Conservation (phyloP, 208 protist species). For the Herpetomonas samuelpessoai region DNA sequence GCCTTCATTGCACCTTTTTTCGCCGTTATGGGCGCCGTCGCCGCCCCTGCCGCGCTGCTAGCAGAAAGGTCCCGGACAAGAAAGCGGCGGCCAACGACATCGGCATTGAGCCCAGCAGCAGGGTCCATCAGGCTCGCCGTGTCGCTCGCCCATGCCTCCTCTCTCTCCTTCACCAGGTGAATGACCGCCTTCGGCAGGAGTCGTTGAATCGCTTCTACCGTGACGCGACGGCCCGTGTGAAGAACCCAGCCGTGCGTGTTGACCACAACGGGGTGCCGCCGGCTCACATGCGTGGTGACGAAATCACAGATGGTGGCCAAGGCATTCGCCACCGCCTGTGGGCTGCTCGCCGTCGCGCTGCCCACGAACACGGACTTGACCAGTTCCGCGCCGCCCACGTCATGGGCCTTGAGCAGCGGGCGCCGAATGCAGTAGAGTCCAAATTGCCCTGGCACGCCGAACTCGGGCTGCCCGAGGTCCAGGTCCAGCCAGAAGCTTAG, state of each 20-base stretch:
- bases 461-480: slow-evolving; percentile 88
- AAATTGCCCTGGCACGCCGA: slow-evolving; percentile 73
- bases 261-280: slow-evolving; percentile 65
- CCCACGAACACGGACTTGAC: slow-evolving; percentile 41
- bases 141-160: slow-evolving; percentile 45
- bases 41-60: neutral
- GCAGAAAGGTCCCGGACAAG: slow-evolving; percentile 24
- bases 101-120: slow-evolving; percentile 56
- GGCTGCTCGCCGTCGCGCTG: slow-evolving; percentile 31
- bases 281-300: slow-evolving; percentile 22
- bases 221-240: slow-evolving; percentile 69
- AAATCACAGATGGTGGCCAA: slow-evolving; percentile 26
- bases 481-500: slow-evolving; percentile 82
- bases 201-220: slow-evolving; percentile 72
- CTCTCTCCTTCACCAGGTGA: slow-evolving; percentile 49
- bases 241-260: slow-evolving; percentile 92
- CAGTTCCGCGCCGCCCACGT: slow-evolving; percentile 29
- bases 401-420: slow-evolving; percentile 49
- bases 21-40: neutral
- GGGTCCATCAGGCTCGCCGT: slow-evolving; percentile 37
- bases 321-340: slow-evolving; percentile 23
- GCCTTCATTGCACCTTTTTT: neutral
- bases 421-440: slow-evolving; percentile 46
- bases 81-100: slow-evolving; percentile 64
- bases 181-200: slow-evolving; percentile 69